phyloP scores from a whole-genome alignment of 305 asterid genomes.

The Solanum hybrid region DNA sequence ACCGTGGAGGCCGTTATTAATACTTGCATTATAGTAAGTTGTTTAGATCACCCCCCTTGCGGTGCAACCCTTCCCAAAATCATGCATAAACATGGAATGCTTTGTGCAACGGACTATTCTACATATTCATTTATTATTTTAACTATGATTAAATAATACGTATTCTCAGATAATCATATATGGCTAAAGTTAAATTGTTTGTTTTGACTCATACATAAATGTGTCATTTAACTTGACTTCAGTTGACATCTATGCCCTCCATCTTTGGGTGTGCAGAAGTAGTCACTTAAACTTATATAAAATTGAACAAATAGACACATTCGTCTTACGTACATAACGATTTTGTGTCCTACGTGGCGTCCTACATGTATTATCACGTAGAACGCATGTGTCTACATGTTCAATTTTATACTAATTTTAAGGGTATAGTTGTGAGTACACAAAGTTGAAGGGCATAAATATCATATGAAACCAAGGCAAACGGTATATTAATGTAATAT shows the following conservation, averaged over 20 bases:
- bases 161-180: neutral
- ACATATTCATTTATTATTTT: neutral
- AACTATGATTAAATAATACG: neutral
- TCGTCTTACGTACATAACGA: neutral
- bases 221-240: neutral
- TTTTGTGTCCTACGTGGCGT: neutral
- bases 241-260: neutral
- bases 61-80: neutral
- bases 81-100: neutral
- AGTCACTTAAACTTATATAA: too few species aligned
- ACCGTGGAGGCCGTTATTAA: neutral
- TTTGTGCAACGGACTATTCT: neutral
- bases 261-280: neutral
- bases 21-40: neutral
- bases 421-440: too few species aligned
- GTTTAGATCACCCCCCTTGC: neutral
- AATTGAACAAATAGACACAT: neutral
- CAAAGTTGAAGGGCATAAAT: too few species aligned
- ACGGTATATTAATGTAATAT: neutral
- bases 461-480: too few species aligned
- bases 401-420: too few species aligned
- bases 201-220: neutral
- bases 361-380: neutral
- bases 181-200: neutral
- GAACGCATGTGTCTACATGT: too few species aligned